Evolutionary conservation across 352 stramenopile species (phyloP), one percentile per base, ranked within the genome.

Genomic region (Pythium monospermum): DNA sequence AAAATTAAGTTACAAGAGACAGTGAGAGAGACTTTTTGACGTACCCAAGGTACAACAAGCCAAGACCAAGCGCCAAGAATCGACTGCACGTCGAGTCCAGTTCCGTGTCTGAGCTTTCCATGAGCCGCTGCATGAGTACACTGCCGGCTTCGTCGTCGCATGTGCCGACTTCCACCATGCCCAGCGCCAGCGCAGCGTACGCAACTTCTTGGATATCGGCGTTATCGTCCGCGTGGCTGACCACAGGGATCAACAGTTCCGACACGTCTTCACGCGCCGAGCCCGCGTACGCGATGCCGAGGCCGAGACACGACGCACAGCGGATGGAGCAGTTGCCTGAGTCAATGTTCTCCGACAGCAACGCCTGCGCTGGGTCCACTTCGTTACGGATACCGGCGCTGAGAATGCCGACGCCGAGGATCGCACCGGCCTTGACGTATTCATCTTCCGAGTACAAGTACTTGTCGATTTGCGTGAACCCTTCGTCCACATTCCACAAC

Each of bases 401-500:
- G 2, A 99, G 78, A 52, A 99, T 96, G 36, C 97, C 97, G 27
- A 99, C 92, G 35, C 94, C 96, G 22, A 99, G 80, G 28, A 98
- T 96, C 25, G 96, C 97, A 23, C 97, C 97, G 22, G 97, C 97
- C 73, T 98, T 98, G 41, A 99, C 94, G 50, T 98, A 96, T 44
- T 98, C 93, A 58, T 99, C 97, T 13, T 86, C 94, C 47, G 89
- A 98, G 78, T 99, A 98, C 35, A 99, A 76, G 66, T 98, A 99
- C 79, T 99, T 99, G 67, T 99, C 97, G 70, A 99, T 99, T 61
- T 98, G 85, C 48, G 96, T 99, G 53, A 99, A 88, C 21, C 97
- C 96, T 75, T 99, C 97, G 69, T 99, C 97, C 4, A 99, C 95
- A 71, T 99, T 99, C 97, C 97, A 99, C 3, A 99, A 76, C 67